Conservation (phyloP, 2,329 filamentous ascomycete genomes). For the Trichoderma pleuroti region DNA sequence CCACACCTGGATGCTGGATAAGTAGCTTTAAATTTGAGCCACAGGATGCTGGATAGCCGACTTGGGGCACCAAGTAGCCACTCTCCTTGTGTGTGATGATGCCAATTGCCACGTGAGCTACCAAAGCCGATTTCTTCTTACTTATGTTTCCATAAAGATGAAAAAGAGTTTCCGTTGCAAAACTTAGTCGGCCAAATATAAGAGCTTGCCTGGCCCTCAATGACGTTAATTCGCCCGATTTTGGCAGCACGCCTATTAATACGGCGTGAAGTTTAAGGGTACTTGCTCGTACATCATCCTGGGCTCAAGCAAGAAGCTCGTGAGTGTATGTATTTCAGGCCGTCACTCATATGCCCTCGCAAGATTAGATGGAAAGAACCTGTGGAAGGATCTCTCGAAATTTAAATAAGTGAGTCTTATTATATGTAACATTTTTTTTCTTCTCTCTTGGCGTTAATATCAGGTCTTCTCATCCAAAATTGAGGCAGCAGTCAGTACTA, state of each 20-base stretch:
- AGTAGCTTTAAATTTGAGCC: background rate
- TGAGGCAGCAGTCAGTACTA: too few relatives aligned
- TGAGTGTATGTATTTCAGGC: background rate
- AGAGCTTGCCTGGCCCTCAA: background rate
- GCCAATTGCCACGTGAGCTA: background rate
- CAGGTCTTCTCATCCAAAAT: background rate
- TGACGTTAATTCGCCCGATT: background rate
- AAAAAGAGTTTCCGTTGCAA: background rate
- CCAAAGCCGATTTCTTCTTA: background rate
- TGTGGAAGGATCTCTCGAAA: background rate
- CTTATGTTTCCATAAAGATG: background rate
- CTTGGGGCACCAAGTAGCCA: background rate
- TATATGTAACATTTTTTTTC: background rate
- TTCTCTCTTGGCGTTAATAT: background rate
- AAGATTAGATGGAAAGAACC: background rate
- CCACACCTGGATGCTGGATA: too few relatives aligned
- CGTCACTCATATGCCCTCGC: background rate
- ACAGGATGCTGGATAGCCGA: background rate
- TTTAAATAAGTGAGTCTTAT: background rate
- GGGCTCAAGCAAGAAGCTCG: background rate
- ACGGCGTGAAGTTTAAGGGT: background rate
- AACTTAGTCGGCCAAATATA: background rate
- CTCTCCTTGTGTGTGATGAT: too few relatives aligned
- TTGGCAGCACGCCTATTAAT: background rate
- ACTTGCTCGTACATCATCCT: background rate